Evolutionary conservation across 2,329 filamentous ascomycete species (phyloP), one percentile per base, ranked within the genome.

Genomic region (Colletotrichum endophyticum): DNA sequence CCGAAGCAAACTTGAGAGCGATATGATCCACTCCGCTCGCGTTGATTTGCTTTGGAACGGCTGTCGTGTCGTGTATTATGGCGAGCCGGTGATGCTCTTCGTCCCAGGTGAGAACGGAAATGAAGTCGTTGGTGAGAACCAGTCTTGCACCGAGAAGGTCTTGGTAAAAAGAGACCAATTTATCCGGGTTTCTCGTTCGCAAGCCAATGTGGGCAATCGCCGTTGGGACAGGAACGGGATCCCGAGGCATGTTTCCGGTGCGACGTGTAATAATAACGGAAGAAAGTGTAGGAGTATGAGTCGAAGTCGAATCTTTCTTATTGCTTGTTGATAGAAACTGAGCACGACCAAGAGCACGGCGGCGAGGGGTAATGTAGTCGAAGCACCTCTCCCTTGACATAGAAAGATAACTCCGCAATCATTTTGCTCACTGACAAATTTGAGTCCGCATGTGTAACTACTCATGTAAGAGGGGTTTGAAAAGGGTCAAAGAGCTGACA

Each of bases 201-300:
- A 49, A 0, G 1, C 39, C 39, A 12, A 49, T 12, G 5, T 49
- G 39, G 39, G 39, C 39, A 4, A 49, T 49, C 0, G 19, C 19
- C 8, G 19, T 12, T 4, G 39, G 39, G 0, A 2, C 39, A 44
- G 39, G 39, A n/a, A 44, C 19, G 9, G 0, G 8, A 44, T 0
- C 19, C 0, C 0, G 19, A n/a, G 19, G 9, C 39, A 44, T 44
- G 11, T n/a, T 44, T 44, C 9, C 5, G 39, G 5, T 44, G 19
- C 19, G 39, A 44, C 5, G 9, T 44, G 0, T 0, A n/a, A 0
- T 12, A 6, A 3, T n/a, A 11, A n/a, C 1, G 5, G 3, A 19
- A 44, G 5, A 9, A 6, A 2, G 9, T 0, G 0, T 11, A n/a
- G 3, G 1, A 0, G 19, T n/a, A n/a, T 44, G 39, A 44, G 3